These are phyloP conservation scores for Penicillium sclerotigenum DNA, from an alignment of 2,329 filamentous ascomycete genomes.

Conservation along the genomic window DNA sequence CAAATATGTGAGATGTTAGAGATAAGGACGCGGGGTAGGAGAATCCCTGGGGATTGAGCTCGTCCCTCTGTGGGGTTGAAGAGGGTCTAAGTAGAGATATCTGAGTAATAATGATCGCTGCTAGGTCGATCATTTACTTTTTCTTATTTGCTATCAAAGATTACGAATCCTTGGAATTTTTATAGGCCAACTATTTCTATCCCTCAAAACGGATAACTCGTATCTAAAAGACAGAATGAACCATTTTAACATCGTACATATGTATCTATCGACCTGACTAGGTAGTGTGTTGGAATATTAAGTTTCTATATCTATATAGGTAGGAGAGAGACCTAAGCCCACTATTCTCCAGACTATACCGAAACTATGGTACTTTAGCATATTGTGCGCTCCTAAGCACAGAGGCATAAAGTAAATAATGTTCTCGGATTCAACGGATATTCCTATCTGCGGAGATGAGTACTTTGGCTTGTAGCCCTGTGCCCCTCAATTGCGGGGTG, in stretches of 20 bases:
- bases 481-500: constrained; percentile 22
- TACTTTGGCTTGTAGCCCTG: background rate
- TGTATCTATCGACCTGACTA: background rate
- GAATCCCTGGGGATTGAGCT: background rate
- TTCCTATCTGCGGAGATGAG: background rate
- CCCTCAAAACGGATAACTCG: background rate
- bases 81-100: background rate
- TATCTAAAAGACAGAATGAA: background rate
- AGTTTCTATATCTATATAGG: no score
- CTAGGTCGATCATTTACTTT: constrained; percentile 1
- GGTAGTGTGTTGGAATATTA: background rate
- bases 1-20: background rate
- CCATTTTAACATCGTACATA: background rate
- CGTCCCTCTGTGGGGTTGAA: background rate
- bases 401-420: background rate
- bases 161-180: background rate
- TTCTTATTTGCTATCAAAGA: background rate
- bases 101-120: background rate
- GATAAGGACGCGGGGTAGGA: background rate
- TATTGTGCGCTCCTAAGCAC: background rate
- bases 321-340: background rate
- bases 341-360: background rate
- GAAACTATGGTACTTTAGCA: background rate
- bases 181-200: background rate
- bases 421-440: background rate